A percentile compares a stretch with the other conserved stretches of the same genome.
phyloP scores from a whole-genome alignment of 306 rosid species.

The Ormosia semicastrata region DNA sequence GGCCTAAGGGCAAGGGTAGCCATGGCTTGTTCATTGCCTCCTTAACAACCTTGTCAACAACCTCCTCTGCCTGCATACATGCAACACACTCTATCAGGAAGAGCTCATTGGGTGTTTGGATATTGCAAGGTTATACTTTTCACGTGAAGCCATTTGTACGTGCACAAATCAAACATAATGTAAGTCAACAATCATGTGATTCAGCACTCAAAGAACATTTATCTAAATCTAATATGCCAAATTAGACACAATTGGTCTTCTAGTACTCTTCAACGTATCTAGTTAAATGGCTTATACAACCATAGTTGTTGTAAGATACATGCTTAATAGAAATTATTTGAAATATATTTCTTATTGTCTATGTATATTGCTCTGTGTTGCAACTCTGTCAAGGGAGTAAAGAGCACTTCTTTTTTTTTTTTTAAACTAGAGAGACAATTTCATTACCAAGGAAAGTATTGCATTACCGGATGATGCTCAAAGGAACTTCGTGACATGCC shows the following conservation, averaged over 20 bases:
- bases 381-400: neutral
- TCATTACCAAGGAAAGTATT: neutral
- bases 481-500: constrained; percentile 45
- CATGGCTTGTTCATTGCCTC: constrained; percentile 96
- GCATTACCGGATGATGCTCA: constrained; percentile 74
- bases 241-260: neutral
- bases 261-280: neutral
- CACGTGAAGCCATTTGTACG: neutral
- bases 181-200: neutral
- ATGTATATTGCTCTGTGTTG: neutral
- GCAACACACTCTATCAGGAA: neutral
- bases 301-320: neutral
- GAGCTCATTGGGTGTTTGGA: neutral
- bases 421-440: neutral
- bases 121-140: neutral
- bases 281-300: neutral
- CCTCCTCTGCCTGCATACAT: constrained; percentile 84
- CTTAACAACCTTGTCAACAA: constrained; percentile 77
- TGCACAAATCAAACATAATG: neutral
- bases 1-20: constrained; percentile 90
- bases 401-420: neutral
- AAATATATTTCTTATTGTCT: neutral
- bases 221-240: neutral
- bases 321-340: neutral
- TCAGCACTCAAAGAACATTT: neutral